phyloP scores from a whole-genome alignment of 2,329 filamentous ascomycete genomes.

The Microdochium nivale region DNA sequence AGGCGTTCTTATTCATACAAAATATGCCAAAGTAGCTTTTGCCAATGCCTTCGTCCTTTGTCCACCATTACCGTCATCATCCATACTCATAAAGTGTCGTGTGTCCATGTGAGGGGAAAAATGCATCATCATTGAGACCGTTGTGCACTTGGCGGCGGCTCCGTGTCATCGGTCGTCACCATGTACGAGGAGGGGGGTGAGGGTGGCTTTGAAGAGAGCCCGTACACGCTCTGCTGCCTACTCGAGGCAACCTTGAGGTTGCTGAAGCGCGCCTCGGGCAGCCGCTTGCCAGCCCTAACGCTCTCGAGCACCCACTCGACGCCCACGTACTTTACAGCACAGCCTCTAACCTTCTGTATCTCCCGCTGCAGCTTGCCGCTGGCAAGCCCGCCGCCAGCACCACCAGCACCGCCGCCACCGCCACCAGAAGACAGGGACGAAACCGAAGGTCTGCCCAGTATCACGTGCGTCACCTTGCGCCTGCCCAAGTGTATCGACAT shows the following conservation, averaged over 20 bases:
- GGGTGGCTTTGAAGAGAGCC: constrained; percentile 23
- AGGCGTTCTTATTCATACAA: too few species aligned
- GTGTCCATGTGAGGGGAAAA: neutral
- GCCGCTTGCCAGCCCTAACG: constrained; percentile 63
- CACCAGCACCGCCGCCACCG: constrained; percentile 31
- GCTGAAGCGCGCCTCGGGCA: constrained; percentile 67
- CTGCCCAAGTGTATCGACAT: constrained; percentile 65
- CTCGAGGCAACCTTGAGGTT: constrained; percentile 51
- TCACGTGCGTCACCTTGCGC: constrained; percentile 74
- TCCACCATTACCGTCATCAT: too few species aligned
- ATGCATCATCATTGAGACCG: neutral
- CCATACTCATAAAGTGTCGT: too few species aligned
- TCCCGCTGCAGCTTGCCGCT: constrained; percentile 76
- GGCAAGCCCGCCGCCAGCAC: constrained; percentile 67
- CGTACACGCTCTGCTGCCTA: constrained; percentile 57
- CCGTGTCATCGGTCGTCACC: neutral
- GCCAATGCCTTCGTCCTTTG: too few species aligned
- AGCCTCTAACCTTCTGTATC: constrained; percentile 57
- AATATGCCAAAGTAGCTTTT: neutral
- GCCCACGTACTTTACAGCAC: constrained; percentile 67
- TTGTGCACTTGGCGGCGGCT: neutral
- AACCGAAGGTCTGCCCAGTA: constrained; percentile 52
- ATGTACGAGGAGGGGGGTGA: neutral
- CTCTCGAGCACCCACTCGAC: constrained; percentile 86
- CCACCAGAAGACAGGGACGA: neutral